A percentile compares a stretch with the other conserved stretches of the same genome.
Conservation (phyloP, 345 rosid species). For the Ailanthus altissimus region DNA sequence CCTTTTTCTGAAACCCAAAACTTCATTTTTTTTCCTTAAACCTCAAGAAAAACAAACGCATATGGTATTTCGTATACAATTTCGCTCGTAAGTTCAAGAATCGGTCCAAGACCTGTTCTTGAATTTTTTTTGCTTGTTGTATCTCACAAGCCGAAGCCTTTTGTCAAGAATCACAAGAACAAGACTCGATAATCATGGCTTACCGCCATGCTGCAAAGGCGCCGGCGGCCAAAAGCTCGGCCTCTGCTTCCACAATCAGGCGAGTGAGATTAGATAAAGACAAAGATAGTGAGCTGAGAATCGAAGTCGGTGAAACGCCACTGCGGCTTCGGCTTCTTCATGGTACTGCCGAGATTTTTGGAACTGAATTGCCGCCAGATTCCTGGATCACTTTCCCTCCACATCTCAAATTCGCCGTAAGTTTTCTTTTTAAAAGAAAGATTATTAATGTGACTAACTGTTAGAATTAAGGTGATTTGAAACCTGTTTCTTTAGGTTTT, state of each 20-base stretch:
- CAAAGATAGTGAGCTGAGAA: conserved; percentile 82
- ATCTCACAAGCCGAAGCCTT: not conserved
- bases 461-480: not conserved
- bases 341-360: conserved; percentile 89
- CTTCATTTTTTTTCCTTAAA: not conserved
- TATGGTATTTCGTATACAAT: too few relatives aligned
- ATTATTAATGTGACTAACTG: not conserved
- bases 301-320: conserved; percentile 76
- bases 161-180: not conserved
- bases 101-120: not conserved
- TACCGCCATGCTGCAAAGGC: conserved; percentile 11
- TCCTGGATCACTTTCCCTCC: conserved; percentile 90
- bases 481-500: conserved; percentile 54
- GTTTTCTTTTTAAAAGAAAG: not conserved
- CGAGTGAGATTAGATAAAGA: conserved; percentile 85
- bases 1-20: not conserved
- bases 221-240: conserved; percentile 19
- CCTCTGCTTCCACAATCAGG: conserved; percentile 42
- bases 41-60: too few relatives aligned
- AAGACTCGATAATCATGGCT: conserved; percentile 1
- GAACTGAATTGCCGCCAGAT: conserved; percentile 88
- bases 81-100: not conserved
- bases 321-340: conserved; percentile 72
- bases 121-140: not conserved
- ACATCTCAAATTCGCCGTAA: conserved; percentile 79